Base-by-base conservation (phyloP, 2,329 filamentous ascomycete species). In the Venturia asperata region DNA sequence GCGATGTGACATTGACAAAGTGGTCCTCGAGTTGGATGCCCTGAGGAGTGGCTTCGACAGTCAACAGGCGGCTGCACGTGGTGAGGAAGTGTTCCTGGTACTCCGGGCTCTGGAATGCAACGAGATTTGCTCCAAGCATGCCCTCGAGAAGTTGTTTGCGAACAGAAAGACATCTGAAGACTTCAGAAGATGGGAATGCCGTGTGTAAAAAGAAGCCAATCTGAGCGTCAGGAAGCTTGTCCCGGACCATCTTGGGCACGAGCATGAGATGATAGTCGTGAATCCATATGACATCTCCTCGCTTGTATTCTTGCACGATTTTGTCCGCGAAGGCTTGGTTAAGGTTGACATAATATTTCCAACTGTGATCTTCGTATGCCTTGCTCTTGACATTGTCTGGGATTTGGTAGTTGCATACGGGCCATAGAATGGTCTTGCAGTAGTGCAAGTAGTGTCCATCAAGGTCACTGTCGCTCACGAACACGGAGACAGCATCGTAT, bases 351-450 rank as follows among this genome's bases (percentile, higher is more conserved):
- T 97, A 97, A 79, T 91, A 96, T 70, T 92, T 85, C 91, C 92
- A 97, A 0, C 92, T 97, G 76, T 97, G 92, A 70, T 97, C 93
- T 75, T 96, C 89, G 75, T 96, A 97, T 0, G 93, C 93, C 67
- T 97, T 97, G 85, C 92, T 97, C 82, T 96, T 96, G 34, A 93
- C 93, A 73, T 96, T 95, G 74, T 97, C 94, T 0, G 93, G 94
- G 67, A 97, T 96, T 76, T 97, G 92, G 75, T 97, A 97, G 77
- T 97, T 92, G 76, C 97, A 96, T 67, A 97, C 92, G 0, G 93
- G 93, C 93, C 93, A 97, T 7, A 97, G 82, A 65, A 97, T 96
- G 73, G 93, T 91, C 79, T 97, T 97, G 86, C 92, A 97, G 74
- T 94, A 97, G 77, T 97, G 92, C 15, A 88, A 86, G 73, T 97